A percentile compares a stretch with the other conserved stretches of the same genome.
These are phyloP conservation scores for Hirsutella minnesotensis DNA, from an alignment of 2,329 filamentous ascomycete genomes.

Conservation along the genomic window DNA sequence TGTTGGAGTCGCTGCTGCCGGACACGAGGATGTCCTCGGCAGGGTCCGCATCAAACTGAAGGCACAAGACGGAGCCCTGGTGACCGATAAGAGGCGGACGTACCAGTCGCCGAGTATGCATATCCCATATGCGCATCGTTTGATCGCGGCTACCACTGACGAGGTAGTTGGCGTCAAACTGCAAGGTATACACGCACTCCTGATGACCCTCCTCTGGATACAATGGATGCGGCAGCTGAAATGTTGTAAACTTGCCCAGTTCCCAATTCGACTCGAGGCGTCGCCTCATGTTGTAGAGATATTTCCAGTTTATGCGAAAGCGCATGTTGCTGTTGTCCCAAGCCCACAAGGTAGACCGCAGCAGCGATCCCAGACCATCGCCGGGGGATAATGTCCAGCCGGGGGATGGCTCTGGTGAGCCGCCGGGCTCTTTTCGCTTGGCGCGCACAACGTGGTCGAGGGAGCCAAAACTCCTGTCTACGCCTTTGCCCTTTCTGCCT, in stretches of 20 bases:
- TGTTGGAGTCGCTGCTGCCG: slow-evolving; percentile 81
- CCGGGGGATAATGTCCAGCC: slow-evolving; percentile 17
- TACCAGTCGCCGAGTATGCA: slow-evolving; percentile 68
- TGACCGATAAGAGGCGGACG: slow-evolving; percentile 67
- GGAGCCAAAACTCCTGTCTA: slow-evolving; percentile 16
- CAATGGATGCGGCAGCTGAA: slow-evolving; percentile 78
- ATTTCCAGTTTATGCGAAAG: slow-evolving; percentile 78
- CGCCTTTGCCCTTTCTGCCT: slow-evolving; percentile 14
- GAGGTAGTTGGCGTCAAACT: slow-evolving; percentile 74
- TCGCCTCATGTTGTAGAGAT: slow-evolving; percentile 79
- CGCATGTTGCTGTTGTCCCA: slow-evolving; percentile 35
- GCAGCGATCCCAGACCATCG: slow-evolving; percentile 15
- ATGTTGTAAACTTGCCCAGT: slow-evolving; percentile 67
- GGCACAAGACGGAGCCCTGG: slow-evolving; percentile 75
- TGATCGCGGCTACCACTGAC: slow-evolving; percentile 89
- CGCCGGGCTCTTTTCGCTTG: slow-evolving; percentile 24
- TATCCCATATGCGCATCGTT: slow-evolving; percentile 80
- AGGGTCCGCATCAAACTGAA: slow-evolving; percentile 85
- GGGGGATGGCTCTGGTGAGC: slow-evolving; percentile 18
- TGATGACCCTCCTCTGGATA: slow-evolving; percentile 72
- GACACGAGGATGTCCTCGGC: slow-evolving; percentile 89
- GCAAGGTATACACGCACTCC: slow-evolving; percentile 85
- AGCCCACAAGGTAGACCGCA: slow-evolving; percentile 35
- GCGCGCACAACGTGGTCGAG: slow-evolving; percentile 16
- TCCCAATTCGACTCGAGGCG: slow-evolving; percentile 88